A percentile compares a stretch with the other conserved stretches of the same genome.
phyloP scores from a whole-genome alignment of 2,329 filamentous ascomycete species.

The Xylariaceae sp. region DNA sequence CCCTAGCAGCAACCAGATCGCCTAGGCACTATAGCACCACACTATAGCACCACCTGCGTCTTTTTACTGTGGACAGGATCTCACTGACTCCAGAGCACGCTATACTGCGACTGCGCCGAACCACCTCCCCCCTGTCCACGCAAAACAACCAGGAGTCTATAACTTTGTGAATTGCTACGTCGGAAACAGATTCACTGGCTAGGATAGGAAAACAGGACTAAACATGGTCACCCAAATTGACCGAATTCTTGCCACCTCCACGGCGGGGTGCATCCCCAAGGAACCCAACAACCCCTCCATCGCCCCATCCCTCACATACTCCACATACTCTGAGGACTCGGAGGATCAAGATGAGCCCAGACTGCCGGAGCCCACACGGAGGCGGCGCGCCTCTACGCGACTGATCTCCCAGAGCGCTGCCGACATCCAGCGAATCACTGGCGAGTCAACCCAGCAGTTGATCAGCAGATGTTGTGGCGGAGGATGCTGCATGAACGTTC shows the following conservation, averaged over 20 bases:
- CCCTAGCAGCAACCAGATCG: too few relatives aligned
- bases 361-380: constrained; percentile 44
- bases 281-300: constrained; percentile 47
- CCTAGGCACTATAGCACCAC: too few relatives aligned
- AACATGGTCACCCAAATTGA: constrained; percentile 37
- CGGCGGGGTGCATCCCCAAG: constrained; percentile 42
- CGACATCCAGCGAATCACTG: constrained; percentile 63
- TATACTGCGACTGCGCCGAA: too few relatives aligned
- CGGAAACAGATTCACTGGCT: too few relatives aligned
- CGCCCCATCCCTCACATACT: constrained; percentile 62
- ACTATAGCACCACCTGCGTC: too few relatives aligned
- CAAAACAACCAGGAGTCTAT: too few relatives aligned
- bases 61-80: too few relatives aligned
- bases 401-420: constrained; percentile 63
- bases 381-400: constrained; percentile 66
- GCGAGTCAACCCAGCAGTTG: constrained; percentile 60
- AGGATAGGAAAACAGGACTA: too few relatives aligned
- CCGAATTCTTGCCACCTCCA: constrained; percentile 40
- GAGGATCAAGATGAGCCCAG: constrained; percentile 56
- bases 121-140: too few relatives aligned
- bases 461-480: constrained; percentile 64
- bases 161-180: too few relatives aligned
- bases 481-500: constrained; percentile 57
- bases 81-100: too few relatives aligned
- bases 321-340: constrained; percentile 62